phyloP scores from a whole-genome alignment of 257 asterid genomes.

The Perilla frutescens region DNA sequence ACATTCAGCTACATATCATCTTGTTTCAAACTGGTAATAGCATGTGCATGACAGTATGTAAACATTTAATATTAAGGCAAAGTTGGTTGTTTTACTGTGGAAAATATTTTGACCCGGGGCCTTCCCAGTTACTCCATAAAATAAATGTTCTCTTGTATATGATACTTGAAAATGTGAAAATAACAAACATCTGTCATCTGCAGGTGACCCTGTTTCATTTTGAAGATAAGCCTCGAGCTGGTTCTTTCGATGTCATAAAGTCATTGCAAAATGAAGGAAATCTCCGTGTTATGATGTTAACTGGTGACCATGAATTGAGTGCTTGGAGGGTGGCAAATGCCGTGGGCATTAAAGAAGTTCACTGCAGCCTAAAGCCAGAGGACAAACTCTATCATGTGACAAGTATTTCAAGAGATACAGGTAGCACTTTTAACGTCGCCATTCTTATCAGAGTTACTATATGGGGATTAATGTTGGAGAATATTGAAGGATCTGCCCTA shows the following conservation, averaged over 20 bases:
- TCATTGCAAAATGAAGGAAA: slow-evolving; percentile 75
- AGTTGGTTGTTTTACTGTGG: neutral
- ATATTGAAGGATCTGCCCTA: neutral
- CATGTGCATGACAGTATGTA: neutral
- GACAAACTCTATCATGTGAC: slow-evolving; percentile 94
- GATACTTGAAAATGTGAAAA: slow-evolving; percentile 4
- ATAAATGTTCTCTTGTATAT: neutral
- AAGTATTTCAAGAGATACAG: slow-evolving; percentile 81
- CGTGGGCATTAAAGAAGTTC: slow-evolving; percentile 88
- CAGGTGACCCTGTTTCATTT: slow-evolving; percentile 97
- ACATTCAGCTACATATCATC: neutral
- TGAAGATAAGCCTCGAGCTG: slow-evolving; percentile 87
- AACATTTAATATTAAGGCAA: neutral
- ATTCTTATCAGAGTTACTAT: slow-evolving; percentile 3
- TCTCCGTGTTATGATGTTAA: slow-evolving; percentile 90
- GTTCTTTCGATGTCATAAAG: slow-evolving; percentile 70
- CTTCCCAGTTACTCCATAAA: slow-evolving; percentile 8
- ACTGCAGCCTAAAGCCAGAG: slow-evolving; percentile 91
- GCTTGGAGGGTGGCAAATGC: slow-evolving; percentile 95
- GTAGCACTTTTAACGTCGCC: slow-evolving; percentile 39
- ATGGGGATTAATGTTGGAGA: neutral
- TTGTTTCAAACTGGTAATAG: neutral
- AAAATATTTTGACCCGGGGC: neutral
- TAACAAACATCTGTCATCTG: slow-evolving; percentile 14
- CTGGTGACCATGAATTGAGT: slow-evolving; percentile 95